Percentiles rank a stretch among this genome's conserved stretches.
Conservation (phyloP, 768 basidiomycete species). For the Nidularia sp. region DNA sequence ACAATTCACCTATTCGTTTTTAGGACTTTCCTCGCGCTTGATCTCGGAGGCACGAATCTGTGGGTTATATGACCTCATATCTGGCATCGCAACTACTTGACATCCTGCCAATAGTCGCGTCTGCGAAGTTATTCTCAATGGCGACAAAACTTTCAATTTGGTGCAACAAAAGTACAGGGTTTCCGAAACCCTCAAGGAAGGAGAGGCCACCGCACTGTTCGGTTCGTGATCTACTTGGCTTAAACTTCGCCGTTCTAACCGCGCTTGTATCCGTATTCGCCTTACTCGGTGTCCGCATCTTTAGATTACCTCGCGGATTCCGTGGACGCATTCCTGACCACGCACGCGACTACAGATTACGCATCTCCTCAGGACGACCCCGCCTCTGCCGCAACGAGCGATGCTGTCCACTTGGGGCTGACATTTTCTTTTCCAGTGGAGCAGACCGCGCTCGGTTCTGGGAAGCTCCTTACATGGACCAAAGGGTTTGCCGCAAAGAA, state of each 20-base stretch:
- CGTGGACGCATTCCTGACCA: constrained; percentile 90
- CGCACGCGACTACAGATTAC: constrained; percentile 43
- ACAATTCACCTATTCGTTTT: neutral
- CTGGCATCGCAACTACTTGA: neutral
- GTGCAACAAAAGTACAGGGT: constrained; percentile 97
- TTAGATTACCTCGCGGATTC: constrained; percentile 97
- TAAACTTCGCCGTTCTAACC: neutral
- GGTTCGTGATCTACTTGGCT: constrained; percentile 40
- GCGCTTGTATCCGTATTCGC: neutral
- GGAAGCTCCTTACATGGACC: constrained; percentile 91
- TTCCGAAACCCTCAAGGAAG: constrained; percentile 88
- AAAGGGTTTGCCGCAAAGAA: constrained; percentile 94
- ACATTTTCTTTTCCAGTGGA: constrained; percentile 99
- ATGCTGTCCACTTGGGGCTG: constrained; percentile 67
- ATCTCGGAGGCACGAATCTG: constrained; percentile 98
- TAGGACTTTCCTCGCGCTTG: constrained; percentile 93
- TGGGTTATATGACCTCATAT: constrained; percentile 33
- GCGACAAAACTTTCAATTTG: constrained; percentile 83
- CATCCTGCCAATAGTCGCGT: constrained; percentile 60
- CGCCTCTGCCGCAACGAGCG: constrained; percentile 12
- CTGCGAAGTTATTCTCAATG: constrained; percentile 89
- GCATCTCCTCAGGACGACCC: constrained; percentile 16
- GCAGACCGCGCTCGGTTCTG: constrained; percentile 88
- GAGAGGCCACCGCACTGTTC: constrained; percentile 83
- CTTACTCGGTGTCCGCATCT: constrained; percentile 5